Evolutionary conservation across 169 alveolate species (phyloP), one percentile per base, ranked within the genome.

Genomic region (Eimeria maxima): DNA sequence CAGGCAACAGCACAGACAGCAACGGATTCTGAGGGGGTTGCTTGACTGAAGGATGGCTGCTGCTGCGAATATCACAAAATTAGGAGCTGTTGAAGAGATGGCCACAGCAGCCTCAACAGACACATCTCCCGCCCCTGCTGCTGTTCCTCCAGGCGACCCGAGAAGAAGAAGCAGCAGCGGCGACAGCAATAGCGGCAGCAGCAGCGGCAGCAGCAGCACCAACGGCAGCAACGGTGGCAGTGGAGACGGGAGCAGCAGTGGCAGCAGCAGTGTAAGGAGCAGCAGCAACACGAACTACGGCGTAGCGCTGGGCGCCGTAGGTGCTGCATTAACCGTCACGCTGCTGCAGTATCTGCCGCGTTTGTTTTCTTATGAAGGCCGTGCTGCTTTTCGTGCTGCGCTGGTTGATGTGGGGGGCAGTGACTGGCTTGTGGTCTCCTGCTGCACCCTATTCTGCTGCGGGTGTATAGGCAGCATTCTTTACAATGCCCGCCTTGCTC

Each of bases 221-320:
- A 78, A 50, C 67, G 47, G 88, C 88, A 78, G 88, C 88, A 47
- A 33, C 63, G 44, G 87, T 38, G 44, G 67, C 89, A 78, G 67
- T 67, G 14, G 69, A 65, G 5, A 27, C 76, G 55, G 55, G 57
- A 53, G 73, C 76, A 53, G 33, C 47, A 50, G 74, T 55, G 33
- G 44, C 89, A 78, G 67, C 89, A 44, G 89, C 89, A 20, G 47
- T 55, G 55, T 27, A 33, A 27, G 73, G 57, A 29, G 47, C 29
- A 53, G 76, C 91, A 83, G 91, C 55, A 53, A 44, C 76, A 27
- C 27, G 74, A 83, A 53, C 76, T 83, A 83, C 74, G 91, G 91
- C 27, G 60, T 83, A 53, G 74, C 91, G 14, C 29, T 47, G 53
- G 74, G 53, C 42, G 71, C 74, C 16, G 55, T 83, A 4, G 76